phyloP scores from a whole-genome alignment of 179 eudicot genomes.

The Heliamphora pulchella region DNA sequence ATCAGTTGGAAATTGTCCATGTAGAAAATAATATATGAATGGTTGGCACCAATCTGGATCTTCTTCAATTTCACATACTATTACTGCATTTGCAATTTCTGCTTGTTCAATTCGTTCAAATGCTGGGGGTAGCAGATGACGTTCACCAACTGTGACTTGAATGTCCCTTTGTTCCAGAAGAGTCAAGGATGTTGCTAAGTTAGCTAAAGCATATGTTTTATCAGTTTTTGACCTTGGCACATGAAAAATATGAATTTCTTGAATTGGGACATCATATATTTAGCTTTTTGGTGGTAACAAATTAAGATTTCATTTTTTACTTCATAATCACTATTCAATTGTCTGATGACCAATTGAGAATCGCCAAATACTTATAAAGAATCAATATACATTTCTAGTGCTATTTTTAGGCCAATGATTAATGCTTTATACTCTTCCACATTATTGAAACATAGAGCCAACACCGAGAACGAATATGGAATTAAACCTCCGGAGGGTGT shows the following conservation, averaged over 20 bases:
- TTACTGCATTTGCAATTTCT: neutral
- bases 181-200: constrained; percentile 5
- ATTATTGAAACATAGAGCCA: neutral
- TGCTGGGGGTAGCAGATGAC: neutral
- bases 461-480: neutral
- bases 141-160: neutral
- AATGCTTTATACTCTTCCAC: neutral
- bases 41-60: constrained; percentile 12
- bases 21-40: neutral
- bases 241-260: neutral
- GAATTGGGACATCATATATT: neutral
- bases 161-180: constrained; percentile 1
- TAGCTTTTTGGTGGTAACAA: neutral
- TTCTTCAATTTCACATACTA: neutral
- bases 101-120: neutral
- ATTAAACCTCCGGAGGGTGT: neutral
- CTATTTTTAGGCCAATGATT: neutral
- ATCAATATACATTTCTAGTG: constrained; percentile 10
- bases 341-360: constrained; percentile 8
- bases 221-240: neutral
- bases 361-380: constrained; percentile 13
- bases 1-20: neutral
- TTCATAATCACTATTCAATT: constrained; percentile 11
- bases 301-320: constrained; percentile 7
- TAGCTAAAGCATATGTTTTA: neutral